phyloP scores from a whole-genome alignment of 2,329 filamentous ascomycete species.

The Dactylellina leptospora region DNA sequence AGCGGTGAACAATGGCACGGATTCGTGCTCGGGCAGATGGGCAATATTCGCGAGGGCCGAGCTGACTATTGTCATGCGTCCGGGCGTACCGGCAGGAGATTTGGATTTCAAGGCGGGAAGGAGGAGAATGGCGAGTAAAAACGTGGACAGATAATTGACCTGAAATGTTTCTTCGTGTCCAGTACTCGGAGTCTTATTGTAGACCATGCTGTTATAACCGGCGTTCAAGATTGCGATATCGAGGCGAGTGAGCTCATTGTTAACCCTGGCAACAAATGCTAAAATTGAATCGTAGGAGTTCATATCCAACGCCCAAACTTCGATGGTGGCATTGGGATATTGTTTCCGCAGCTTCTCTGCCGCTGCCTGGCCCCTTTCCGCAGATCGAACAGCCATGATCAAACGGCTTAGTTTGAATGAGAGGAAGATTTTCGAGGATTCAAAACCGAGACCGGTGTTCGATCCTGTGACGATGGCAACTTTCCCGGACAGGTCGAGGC shows the following conservation, averaged over 20 bases:
- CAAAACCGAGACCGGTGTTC: slow-evolving; percentile 65
- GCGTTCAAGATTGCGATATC: slow-evolving; percentile 65
- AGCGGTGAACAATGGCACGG: slow-evolving; percentile 50
- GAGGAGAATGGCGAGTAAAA: slow-evolving; percentile 59
- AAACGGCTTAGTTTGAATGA: slow-evolving; percentile 61
- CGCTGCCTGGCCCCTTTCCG: slow-evolving; percentile 62
- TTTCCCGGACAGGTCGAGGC: slow-evolving; percentile 19
- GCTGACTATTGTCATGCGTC: slow-evolving; percentile 57
- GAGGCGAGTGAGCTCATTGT: slow-evolving; percentile 60
- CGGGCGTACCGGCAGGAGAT: slow-evolving; percentile 21
- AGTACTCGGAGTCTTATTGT: slow-evolving; percentile 32
- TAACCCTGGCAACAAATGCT: slow-evolving; percentile 60
- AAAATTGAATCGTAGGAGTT: slow-evolving; percentile 63
- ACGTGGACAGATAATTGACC: slow-evolving; percentile 60
- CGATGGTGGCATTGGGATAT: slow-evolving; percentile 61
- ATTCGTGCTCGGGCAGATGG: slow-evolving; percentile 54
- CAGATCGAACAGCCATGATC: slow-evolving; percentile 64
- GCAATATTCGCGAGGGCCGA: slow-evolving; percentile 56
- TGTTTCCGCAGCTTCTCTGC: slow-evolving; percentile 59
- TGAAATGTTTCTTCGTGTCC: slow-evolving; percentile 51
- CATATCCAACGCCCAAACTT: slow-evolving; percentile 67
- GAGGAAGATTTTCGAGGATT: slow-evolving; percentile 62
- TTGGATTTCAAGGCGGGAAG: slow-evolving; percentile 57
- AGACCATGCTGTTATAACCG: slow-evolving; percentile 58
- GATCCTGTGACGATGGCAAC: slow-evolving; percentile 65